These are phyloP conservation scores for Mikania micrantha DNA, from an alignment of 129 eudicot genomes.

Conservation along the genomic window DNA sequence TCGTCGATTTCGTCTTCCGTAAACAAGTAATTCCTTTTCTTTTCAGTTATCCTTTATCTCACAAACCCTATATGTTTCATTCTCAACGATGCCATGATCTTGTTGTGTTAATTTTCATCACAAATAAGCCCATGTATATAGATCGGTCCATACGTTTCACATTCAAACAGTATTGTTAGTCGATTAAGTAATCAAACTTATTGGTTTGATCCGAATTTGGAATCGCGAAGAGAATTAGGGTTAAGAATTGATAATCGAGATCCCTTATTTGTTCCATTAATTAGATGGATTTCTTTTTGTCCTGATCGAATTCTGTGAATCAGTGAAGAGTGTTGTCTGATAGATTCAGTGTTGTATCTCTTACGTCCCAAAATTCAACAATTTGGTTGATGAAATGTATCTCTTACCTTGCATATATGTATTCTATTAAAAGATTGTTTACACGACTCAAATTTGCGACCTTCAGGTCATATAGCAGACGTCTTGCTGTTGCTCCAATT, in stretches of 20 bases:
- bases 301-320: not conserved
- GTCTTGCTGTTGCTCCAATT: too few species aligned
- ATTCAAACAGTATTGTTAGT: not conserved
- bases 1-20: slow-evolving; percentile 14
- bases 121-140: not conserved
- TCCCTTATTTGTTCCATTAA: not conserved
- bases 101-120: not conserved
- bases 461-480: too few species aligned
- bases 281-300: not conserved
- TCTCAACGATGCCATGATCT: not conserved
- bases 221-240: not conserved
- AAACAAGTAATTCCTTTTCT: slow-evolving; percentile 15
- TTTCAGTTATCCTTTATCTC: not conserved
- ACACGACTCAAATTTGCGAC: too few species aligned
- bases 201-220: not conserved
- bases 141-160: not conserved
- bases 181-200: slow-evolving; percentile 2
- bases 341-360: too few species aligned
- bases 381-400: too few species aligned
- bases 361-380: too few species aligned
- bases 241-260: not conserved
- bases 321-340: not conserved
- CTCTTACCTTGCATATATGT: too few species aligned
- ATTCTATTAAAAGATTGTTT: too few species aligned
- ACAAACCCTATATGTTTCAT: not conserved